These are phyloP conservation scores for Cadophora luteo-olivacea DNA, from an alignment of 2,329 filamentous ascomycete species.

Conservation along the genomic window DNA sequence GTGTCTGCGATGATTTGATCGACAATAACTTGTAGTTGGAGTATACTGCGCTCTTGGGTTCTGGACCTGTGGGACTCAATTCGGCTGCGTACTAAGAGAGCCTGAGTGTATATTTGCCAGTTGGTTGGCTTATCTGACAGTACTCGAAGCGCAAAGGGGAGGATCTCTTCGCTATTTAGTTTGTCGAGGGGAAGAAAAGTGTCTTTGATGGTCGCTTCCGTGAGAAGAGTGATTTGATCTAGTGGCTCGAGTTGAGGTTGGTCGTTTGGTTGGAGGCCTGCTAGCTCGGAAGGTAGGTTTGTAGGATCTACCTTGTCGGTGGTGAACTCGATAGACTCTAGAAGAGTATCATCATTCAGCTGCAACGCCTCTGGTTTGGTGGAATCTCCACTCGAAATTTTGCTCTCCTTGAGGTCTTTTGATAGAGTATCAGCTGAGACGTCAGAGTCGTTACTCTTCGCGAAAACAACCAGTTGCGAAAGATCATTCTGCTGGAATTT, in stretches of 20 bases:
- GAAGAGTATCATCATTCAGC: slow-evolving; percentile 89
- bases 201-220: slow-evolving; percentile 87
- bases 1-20: slow-evolving; percentile 95
- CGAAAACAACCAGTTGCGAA: slow-evolving; percentile 90
- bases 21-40: slow-evolving; percentile 93
- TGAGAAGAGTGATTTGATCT: slow-evolving; percentile 89
- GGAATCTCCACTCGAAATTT: slow-evolving; percentile 40
- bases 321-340: slow-evolving; percentile 85
- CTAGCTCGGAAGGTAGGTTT: slow-evolving; percentile 66
- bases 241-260: slow-evolving; percentile 84
- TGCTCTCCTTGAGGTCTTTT: slow-evolving; percentile 31
- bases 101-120: slow-evolving; percentile 98
- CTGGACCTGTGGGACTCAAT: slow-evolving; percentile 88
- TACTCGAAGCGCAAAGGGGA: slow-evolving; percentile 89
- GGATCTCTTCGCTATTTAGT: slow-evolving; percentile 89
- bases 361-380: slow-evolving; percentile 70
- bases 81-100: slow-evolving; percentile 84
- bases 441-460: slow-evolving; percentile 65
- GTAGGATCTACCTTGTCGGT: slow-evolving; percentile 48
- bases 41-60: slow-evolving; percentile 85
- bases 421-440: slow-evolving; percentile 26
- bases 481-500: slow-evolving; percentile 79
- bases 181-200: slow-evolving; percentile 83
- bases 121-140: slow-evolving; percentile 89
- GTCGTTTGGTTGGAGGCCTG: slow-evolving; percentile 72